Conservation (phyloP, 495 filamentous ascomycete species). For the Talaromyces adpressus region DNA sequence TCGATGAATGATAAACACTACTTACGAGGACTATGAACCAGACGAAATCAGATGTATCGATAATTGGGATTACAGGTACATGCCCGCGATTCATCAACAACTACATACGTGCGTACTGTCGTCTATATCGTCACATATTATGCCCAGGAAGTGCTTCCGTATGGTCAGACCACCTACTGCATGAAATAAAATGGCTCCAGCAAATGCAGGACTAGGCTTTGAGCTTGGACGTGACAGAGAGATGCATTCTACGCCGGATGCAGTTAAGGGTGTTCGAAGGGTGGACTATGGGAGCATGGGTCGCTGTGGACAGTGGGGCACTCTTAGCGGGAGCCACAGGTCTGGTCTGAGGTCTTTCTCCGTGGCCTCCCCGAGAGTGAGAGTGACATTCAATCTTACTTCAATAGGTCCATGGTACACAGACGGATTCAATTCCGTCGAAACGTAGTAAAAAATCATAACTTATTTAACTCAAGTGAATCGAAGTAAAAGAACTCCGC, state of each 20-base stretch:
- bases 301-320: neutral
- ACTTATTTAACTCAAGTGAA: too few relatives aligned
- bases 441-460: too few relatives aligned
- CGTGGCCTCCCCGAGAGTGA: too few relatives aligned
- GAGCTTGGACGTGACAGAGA: neutral
- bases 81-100: neutral
- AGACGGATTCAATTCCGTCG: too few relatives aligned
- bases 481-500: too few relatives aligned
- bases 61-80: neutral
- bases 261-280: neutral
- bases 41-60: neutral
- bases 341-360: neutral
- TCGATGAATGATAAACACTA: neutral
- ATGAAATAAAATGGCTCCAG: neutral
- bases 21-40: neutral
- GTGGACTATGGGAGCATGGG: too few relatives aligned
- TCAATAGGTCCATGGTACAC: too few relatives aligned
- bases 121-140: neutral
- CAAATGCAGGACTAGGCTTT: neutral
- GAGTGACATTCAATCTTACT: too few relatives aligned
- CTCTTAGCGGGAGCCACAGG: neutral
- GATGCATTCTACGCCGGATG: neutral
- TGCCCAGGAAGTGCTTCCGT: neutral
- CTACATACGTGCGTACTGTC: neutral
- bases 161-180: neutral